Percentiles rank a stretch among this genome's conserved stretches.
Conservation (phyloP, 192 early-diverging fungal genomes). For the Podila verticillata region DNA sequence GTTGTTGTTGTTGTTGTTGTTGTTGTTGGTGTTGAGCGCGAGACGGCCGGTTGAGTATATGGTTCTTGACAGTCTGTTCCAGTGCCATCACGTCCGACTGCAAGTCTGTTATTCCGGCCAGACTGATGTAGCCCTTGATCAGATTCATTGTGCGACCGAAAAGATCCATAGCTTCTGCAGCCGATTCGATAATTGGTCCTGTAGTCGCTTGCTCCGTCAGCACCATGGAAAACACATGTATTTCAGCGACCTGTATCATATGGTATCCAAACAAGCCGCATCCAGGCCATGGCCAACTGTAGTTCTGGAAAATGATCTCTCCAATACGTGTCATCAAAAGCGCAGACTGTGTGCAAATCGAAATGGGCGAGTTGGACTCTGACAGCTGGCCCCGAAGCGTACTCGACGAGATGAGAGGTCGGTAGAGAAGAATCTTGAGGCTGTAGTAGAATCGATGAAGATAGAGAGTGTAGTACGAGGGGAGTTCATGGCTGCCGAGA, state of each 20-base stretch:
- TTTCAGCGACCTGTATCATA: constrained; percentile 35
- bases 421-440: constrained; percentile 26
- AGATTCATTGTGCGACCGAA: constrained; percentile 21
- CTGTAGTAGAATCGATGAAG: constrained; percentile 46
- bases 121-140: constrained; percentile 20
- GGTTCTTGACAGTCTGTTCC: constrained; percentile 10
- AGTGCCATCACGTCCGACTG: not conserved
- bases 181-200: not conserved
- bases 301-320: constrained; percentile 31
- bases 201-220: not conserved
- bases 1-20: not conserved
- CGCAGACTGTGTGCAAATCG: constrained; percentile 16
- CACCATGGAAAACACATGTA: constrained; percentile 27
- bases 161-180: constrained; percentile 5
- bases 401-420: constrained; percentile 17
- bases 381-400: constrained; percentile 5
- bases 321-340: constrained; percentile 27
- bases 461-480: constrained; percentile 38
- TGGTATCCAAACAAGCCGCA: constrained; percentile 37
- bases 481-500: not conserved
- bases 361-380: constrained; percentile 10
- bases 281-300: constrained; percentile 48
- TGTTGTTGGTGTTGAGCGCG: not conserved
- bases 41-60: constrained; percentile 3
- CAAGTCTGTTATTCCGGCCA: constrained; percentile 10